A percentile compares a stretch with the other conserved stretches of the same genome.
These are phyloP conservation scores for Suillus cothurnatus DNA, from an alignment of 768 basidiomycete genomes.

Conservation along the genomic window DNA sequence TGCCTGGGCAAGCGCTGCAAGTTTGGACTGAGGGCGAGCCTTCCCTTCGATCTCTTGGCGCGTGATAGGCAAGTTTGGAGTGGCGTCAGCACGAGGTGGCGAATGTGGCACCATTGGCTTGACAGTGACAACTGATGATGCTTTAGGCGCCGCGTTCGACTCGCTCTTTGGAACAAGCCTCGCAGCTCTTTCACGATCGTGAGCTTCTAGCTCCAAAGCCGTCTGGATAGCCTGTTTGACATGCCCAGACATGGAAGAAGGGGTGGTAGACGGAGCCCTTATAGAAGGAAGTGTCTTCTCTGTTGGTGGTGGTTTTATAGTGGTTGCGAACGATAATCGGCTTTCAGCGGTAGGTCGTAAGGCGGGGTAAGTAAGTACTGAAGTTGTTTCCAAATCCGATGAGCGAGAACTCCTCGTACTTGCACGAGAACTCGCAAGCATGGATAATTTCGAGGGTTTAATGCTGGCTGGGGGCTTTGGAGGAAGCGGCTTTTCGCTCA, in stretches of 20 bases:
- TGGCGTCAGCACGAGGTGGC: slow-evolving; percentile 25
- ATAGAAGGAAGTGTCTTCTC: slow-evolving; percentile 28
- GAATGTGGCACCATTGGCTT: slow-evolving; percentile 22
- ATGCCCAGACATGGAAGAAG: slow-evolving; percentile 58
- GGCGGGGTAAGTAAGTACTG: slow-evolving; percentile 71
- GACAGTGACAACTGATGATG: slow-evolving; percentile 26
- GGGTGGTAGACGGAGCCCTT: slow-evolving; percentile 31
- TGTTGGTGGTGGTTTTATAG: slow-evolving; percentile 14
- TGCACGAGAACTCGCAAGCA: slow-evolving; percentile 65
- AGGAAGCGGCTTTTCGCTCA: slow-evolving; percentile 33
- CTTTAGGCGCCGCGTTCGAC: slow-evolving; percentile 20
- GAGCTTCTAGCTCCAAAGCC: slow-evolving; percentile 64
- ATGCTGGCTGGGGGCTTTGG: slow-evolving; percentile 25
- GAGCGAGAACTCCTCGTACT: slow-evolving; percentile 58
- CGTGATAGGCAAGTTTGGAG: slow-evolving; percentile 14
- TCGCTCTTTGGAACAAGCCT: slow-evolving; percentile 8
- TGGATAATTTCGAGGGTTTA: slow-evolving; percentile 69
- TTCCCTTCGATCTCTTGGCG: slow-evolving; percentile 21
- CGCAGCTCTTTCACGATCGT: slow-evolving; percentile 36
- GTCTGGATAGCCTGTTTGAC: slow-evolving; percentile 67
- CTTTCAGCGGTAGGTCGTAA: slow-evolving; percentile 72
- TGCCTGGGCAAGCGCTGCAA: slow-evolving; percentile 72
- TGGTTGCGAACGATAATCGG: slow-evolving; percentile 33
- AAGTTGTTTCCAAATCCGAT: slow-evolving; percentile 54
- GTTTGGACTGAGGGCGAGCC: slow-evolving; percentile 61